These are phyloP conservation scores for Cyberlindnera xylosilytica DNA, from an alignment of 805 yeast genomes.

Conservation along the genomic window DNA sequence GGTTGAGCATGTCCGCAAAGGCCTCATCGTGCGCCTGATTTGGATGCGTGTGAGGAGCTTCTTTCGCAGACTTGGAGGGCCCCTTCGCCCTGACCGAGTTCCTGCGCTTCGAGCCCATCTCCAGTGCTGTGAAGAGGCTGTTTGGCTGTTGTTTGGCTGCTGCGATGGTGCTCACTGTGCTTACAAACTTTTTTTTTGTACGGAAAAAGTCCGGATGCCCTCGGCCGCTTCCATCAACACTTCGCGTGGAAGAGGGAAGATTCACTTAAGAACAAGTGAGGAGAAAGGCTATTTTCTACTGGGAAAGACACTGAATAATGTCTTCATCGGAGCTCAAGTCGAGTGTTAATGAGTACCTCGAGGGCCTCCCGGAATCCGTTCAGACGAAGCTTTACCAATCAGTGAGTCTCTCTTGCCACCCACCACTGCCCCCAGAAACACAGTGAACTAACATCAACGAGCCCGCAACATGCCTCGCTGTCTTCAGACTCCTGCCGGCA, in stretches of 20 bases:
- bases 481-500: slow-evolving; percentile 85
- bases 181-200: slow-evolving; percentile 12
- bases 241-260: no score
- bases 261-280: no score
- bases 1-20: slow-evolving; percentile 74
- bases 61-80: slow-evolving; percentile 5
- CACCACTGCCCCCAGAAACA: neutral
- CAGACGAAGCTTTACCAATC: slow-evolving; percentile 77
- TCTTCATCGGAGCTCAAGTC: slow-evolving; percentile 46
- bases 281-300: no score
- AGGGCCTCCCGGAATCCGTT: slow-evolving; percentile 84
- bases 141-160: neutral
- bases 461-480: slow-evolving; percentile 93
- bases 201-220: neutral
- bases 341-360: slow-evolving; percentile 84
- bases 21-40: slow-evolving; percentile 47
- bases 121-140: neutral
- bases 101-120: slow-evolving; percentile 27
- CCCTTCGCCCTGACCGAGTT: slow-evolving; percentile 13
- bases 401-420: slow-evolving; percentile 23
- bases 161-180: slow-evolving; percentile 1
- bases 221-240: neutral
- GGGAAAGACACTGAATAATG: slow-evolving; percentile 11
- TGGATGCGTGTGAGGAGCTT: slow-evolving; percentile 15
- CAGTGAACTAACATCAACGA: slow-evolving; percentile 5